Conservation (phyloP, 2,329 filamentous ascomycete species). For the Fusarium verrucosum region DNA sequence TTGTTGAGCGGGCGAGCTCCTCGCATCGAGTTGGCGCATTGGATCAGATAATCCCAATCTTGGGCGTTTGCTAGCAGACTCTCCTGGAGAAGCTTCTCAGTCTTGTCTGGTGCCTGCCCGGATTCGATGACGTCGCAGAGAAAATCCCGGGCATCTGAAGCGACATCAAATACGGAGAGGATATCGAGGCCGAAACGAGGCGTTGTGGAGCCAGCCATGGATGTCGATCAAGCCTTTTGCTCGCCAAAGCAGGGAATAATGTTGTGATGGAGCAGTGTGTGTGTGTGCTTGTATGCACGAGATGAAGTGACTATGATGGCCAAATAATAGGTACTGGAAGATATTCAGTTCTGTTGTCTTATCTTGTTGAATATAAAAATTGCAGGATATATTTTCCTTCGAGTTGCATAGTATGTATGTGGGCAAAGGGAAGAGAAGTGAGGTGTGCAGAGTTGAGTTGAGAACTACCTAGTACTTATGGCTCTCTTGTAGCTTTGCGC, state of each 20-base stretch:
- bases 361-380: neutral
- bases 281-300: neutral
- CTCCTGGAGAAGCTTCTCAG: conserved; percentile 42
- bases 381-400: neutral
- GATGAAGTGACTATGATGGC: neutral
- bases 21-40: conserved; percentile 48
- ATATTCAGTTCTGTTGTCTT: neutral
- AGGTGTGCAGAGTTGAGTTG: neutral
- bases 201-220: conserved; percentile 17
- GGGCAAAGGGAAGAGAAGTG: neutral
- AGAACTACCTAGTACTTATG: neutral
- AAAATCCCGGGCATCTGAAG: conserved; percentile 45
- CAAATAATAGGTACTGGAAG: neutral
- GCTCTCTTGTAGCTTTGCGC: neutral
- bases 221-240: conserved; percentile 22
- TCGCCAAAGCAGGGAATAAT: neutral
- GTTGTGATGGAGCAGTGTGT: neutral
- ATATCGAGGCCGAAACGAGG: conserved; percentile 41
- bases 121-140: conserved; percentile 47
- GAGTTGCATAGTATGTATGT: no score
- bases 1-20: conserved; percentile 14
- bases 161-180: conserved; percentile 48
- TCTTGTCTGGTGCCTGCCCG: conserved; percentile 42
- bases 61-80: conserved; percentile 49
- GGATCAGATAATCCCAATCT: conserved; percentile 49